Base-by-base conservation (phyloP, 2,329 filamentous ascomycete species). In the Ascochyta lentis region DNA sequence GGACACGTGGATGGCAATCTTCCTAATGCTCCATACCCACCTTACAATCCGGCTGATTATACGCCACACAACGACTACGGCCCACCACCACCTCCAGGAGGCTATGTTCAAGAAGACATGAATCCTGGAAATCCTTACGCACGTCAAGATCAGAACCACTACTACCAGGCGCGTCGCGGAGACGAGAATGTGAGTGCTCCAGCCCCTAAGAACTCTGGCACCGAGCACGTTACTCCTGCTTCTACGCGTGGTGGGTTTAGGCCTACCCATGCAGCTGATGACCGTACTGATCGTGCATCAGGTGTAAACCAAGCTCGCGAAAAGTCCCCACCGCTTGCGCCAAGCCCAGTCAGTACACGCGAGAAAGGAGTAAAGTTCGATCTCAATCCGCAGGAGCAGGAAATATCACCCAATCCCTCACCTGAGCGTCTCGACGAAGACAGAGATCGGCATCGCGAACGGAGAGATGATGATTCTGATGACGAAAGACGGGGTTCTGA, bases 171-270 rank as follows among this genome's bases (percentile, higher is more conserved):
- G 40, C 69, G 69, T 54, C 73, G 66, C 55, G 71, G 70, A 64
- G 73, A 76, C 71, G 77, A 78, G 62, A 79, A 82, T 81, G 80
- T 82, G 79, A 82, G 80, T 82, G 75, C 75, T 73, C 67, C 63
- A 61, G 62, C 58, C 59, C 67, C 64, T 68, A 54, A 55, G 63
- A 70, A 72, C 61, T 46, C 60, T 59, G 44, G 60, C 63, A 59
- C 61, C 60, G 49, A 49, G 46, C 55, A 54, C 49, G 41, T 34
- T 64, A 50, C 57, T 63, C 65, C 60, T 64, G 45, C 47, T 44
- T 49, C 40, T 23, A 45, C 45, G 42, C 55, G 55, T 54, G 55
- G 55, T 58, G 55, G 55, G 55, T 58, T 15, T 40, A 48, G 49
- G 31, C 58, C 63, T 67, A 58, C 66, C 49, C 23, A 39, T 46